Evolutionary conservation across 208 protist species (phyloP).

Genomic region (Acanthamoeba triangularis): DNA sequence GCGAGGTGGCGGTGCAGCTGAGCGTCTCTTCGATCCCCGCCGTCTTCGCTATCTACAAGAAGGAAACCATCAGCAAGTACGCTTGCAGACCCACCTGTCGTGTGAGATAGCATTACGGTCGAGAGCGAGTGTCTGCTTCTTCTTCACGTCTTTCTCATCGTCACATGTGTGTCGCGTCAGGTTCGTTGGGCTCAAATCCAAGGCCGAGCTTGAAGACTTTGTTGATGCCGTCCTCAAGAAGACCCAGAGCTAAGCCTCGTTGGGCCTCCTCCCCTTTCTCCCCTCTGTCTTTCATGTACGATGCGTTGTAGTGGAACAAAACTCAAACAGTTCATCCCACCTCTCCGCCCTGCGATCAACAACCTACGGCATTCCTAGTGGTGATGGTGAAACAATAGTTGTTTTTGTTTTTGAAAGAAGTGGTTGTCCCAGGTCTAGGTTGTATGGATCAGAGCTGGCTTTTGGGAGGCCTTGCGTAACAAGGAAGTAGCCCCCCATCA

Average conservation of each 20-base stretch:
- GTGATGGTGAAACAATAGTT: not conserved
- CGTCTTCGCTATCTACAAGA: conserved; percentile 69
- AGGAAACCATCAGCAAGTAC: conserved; percentile 50
- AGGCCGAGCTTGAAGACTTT: conserved; percentile 66
- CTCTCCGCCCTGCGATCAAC: no score
- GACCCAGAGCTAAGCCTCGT: not conserved
- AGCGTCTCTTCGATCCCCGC: conserved; percentile 55
- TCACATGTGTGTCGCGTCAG: not conserved
- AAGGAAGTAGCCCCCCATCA: conserved; percentile 25
- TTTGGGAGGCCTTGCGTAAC: conserved; percentile 43
- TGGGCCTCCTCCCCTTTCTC: not conserved
- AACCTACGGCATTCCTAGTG: no score
- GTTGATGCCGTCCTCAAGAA: conserved; percentile 20
- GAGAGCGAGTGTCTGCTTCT: not conserved
- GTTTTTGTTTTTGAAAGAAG: not conserved
- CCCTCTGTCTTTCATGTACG: not conserved
- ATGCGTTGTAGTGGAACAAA: not conserved
- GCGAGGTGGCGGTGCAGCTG: conserved; percentile 48
- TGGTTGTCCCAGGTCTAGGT: not conserved
- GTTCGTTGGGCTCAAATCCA: conserved; percentile 52
- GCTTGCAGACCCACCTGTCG: no score
- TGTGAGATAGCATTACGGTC: no score
- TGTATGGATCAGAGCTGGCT: not conserved
- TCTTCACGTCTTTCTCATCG: not conserved
- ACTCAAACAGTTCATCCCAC: not conserved